Base-by-base conservation (phyloP, 257 asterid species). In the Solanum clarkiae region DNA sequence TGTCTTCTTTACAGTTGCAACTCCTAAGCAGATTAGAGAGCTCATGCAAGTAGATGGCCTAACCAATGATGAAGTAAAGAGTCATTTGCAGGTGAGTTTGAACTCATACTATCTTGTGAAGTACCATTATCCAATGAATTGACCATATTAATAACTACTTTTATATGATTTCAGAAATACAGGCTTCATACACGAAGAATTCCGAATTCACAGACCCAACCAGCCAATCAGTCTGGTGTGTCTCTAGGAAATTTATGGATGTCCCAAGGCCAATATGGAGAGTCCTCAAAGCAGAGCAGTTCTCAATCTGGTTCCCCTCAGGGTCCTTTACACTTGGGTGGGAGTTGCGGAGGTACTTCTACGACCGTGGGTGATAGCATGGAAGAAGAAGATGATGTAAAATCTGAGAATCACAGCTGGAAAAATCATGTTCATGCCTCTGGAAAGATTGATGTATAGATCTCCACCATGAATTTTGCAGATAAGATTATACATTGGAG, bases 11-110 rank as follows among this genome's bases (percentile, higher is more conserved):
- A 86, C 97, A 96, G 99, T 82, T 83, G 98, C 99, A 77, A 96
- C 99, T 45, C 99, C 99, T 29, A 96, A 96, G 92, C 98, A 96
- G 87, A 96, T 96, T 84, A 91, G 98, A 91, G 98, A 94, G 88
- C 94, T 89, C 44, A 94, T 96, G 98, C 95, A 93, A 89, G 98
- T 96, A 0, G 95, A 96, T 81, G 98, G 98, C 69, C 95, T 96
- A 70, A 93, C 99, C 24, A 96, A 96, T 63, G 99, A 96, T 80
- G 99, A 96, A 94, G 99, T 96, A 84, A 96, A 96, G 94, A 93
- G 98, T 87, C 99, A 96, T 90, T 90, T 96, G 87, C 99, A 96
- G 86, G 99, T 94, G 81, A 42, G 93, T 86, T 71, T 66, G 45
- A 29, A 60, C 77, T 72, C 65, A 79, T 83, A 29, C 70, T 29